phyloP scores from a whole-genome alignment of 768 basidiomycete species.

The Suillus luteus region DNA sequence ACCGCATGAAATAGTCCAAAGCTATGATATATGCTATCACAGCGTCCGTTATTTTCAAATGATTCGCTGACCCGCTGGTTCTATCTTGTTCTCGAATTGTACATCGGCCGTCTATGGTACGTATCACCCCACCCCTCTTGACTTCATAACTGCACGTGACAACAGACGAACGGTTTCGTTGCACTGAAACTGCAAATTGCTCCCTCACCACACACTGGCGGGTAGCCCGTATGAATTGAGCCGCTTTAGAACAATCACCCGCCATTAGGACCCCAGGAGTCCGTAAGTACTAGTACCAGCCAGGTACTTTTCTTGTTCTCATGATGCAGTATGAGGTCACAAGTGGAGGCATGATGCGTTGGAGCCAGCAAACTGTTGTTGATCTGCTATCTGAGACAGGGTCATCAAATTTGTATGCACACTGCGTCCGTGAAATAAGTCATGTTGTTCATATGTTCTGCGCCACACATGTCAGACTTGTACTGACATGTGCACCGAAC shows the following conservation, averaged over 20 bases:
- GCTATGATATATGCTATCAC: slow-evolving; percentile 20
- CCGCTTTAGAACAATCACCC: not conserved
- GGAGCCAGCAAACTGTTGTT: not conserved
- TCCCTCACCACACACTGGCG: not conserved
- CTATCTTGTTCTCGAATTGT: slow-evolving; percentile 9
- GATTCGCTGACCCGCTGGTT: slow-evolving; percentile 1
- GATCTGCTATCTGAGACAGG: not conserved
- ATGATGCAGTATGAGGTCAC: not conserved
- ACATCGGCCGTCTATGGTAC: slow-evolving; percentile 17
- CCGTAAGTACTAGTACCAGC: not conserved
- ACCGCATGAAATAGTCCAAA: slow-evolving; percentile 18
- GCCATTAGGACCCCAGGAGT: not conserved
- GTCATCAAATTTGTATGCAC: not conserved
- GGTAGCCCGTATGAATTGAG: not conserved
- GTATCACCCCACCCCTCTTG: not conserved
- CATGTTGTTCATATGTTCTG: not conserved
- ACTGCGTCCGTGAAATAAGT: not conserved
- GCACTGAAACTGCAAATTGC: not conserved
- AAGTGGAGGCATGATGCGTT: not conserved
- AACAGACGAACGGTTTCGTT: not conserved
- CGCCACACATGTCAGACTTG: not conserved
- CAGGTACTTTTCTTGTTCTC: not conserved
- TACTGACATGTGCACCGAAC: not conserved
- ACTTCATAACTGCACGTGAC: not conserved
- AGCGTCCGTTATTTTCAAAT: slow-evolving; percentile 16